phyloP scores from a whole-genome alignment of 306 rosid genomes.

The Cajanus cajan region DNA sequence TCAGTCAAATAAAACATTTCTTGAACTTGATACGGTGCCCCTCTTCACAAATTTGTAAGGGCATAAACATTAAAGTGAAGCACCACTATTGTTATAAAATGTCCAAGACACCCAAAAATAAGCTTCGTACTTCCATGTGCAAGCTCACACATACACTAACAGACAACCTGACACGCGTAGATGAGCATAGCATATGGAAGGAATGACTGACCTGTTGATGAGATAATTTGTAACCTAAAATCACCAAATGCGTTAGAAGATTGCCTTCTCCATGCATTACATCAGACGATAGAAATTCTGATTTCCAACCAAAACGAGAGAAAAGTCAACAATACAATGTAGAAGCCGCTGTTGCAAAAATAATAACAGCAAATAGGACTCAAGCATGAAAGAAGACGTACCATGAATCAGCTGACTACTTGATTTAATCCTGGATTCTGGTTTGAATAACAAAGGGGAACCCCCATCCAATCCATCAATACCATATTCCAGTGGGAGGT shows the following conservation, averaged over 20 bases:
- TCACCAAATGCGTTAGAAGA: conserved; percentile 70
- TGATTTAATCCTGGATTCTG: conserved; percentile 64
- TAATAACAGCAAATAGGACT: conserved; percentile 12
- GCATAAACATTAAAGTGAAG: neutral
- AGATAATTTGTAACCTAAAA: conserved; percentile 75
- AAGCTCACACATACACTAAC: neutral
- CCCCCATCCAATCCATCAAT: conserved; percentile 97
- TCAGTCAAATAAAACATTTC: conserved; percentile 10
- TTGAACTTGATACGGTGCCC: neutral
- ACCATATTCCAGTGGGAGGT: conserved; percentile 79
- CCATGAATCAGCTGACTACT: conserved; percentile 79
- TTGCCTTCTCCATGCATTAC: conserved; percentile 97
- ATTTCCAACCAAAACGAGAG: conserved; percentile 44
- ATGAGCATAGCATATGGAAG: conserved; percentile 22
- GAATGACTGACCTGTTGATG: conserved; percentile 68
- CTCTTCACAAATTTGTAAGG: neutral
- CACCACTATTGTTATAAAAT: neutral
- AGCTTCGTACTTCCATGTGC: neutral
- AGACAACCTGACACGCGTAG: conserved; percentile 1
- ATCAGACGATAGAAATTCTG: conserved; percentile 84
- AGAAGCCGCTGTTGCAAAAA: conserved; percentile 14
- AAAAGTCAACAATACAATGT: conserved; percentile 38
- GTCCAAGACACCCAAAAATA: neutral
- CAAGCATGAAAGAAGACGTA: conserved; percentile 26
- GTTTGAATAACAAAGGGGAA: conserved; percentile 76